Evolutionary conservation across 768 basidiomycete genomes (phyloP), one percentile per base, ranked within the genome.

Genomic region (Daedaleopsis sinensis): DNA sequence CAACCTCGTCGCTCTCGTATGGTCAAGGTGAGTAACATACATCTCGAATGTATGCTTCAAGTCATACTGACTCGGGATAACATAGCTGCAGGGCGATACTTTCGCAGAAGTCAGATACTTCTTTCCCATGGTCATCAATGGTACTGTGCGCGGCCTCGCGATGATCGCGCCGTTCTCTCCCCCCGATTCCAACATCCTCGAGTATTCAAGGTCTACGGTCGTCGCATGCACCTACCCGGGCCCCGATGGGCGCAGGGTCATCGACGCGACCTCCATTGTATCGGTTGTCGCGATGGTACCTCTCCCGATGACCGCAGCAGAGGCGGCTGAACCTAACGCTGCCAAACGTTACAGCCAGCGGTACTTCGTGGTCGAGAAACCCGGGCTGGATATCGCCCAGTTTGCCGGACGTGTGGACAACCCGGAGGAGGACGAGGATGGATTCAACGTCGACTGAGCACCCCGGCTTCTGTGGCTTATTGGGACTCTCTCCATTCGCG

Each of bases 271-370:
- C 27, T n/a, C n/a, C 16, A 59, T 64, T 23, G 8, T 18, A 2
- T 32, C 47, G 5, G 63, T 64, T 4, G 63, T 64, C 3, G 63
- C 63, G 3, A 64, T 64, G 63, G 52, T 64, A 4, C 63, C 63
- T 3, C 44, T 48, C 18, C 50, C 37, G 12, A 36, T 35, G 35
- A 49, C 44, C 0, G 47, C 3, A 2, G 16, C 16, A 7, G 51
- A 52, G 49, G n/a, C 21, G 10, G 1, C 15, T 3, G 23, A 24
- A 9, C 15, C n/a, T 3, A n/a, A 48, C 15, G 5, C n/a, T 13
- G 42, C 21, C 5, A 23, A 21, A 9, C 16, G 5, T 13, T 39
- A 38, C 18, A 13, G n/a, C 13, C 0, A 15, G 0, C 18, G 52
- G 0, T 59, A 52, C 27, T 59, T 52, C 24, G 58, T 59, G 3